A percentile compares a stretch with the other conserved stretches of the same genome.
These are phyloP conservation scores for Cornus florida DNA, from an alignment of 148 eudicot genomes.

Conservation along the genomic window DNA sequence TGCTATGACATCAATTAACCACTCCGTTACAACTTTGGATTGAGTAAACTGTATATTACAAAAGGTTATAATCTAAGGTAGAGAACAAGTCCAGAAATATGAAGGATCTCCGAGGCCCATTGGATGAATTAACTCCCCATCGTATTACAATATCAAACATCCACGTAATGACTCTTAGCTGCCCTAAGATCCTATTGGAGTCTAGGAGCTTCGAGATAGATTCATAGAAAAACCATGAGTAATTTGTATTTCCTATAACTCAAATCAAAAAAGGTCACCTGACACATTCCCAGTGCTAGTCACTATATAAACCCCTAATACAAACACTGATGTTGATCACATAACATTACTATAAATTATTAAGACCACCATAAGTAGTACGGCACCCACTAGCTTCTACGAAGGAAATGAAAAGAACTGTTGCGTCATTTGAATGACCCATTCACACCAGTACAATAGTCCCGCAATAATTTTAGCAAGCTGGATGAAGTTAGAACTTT, in stretches of 20 bases:
- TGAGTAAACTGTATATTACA: background rate
- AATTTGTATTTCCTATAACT: background rate
- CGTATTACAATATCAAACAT: background rate
- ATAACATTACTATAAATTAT: background rate
- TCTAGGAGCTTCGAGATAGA: no score
- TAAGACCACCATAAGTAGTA: background rate
- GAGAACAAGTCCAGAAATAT: background rate
- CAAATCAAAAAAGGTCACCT: background rate
- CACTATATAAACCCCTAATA: background rate
- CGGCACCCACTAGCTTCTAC: background rate
- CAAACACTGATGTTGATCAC: no score
- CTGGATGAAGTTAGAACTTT: background rate
- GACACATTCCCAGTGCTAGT: background rate
- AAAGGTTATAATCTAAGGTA: background rate
- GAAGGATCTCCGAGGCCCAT: background rate
- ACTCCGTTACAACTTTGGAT: no score
- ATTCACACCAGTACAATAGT: background rate
- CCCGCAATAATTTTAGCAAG: background rate
- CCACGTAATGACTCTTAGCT: background rate
- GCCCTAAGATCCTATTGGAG: background rate
- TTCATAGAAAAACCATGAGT: no score
- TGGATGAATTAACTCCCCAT: background rate
- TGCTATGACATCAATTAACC: no score
- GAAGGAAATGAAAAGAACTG: background rate
- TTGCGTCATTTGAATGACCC: background rate